These are phyloP conservation scores for Fomitopsis pinicola DNA, from an alignment of 1,284 basidiomycete species.

Conservation along the genomic window DNA sequence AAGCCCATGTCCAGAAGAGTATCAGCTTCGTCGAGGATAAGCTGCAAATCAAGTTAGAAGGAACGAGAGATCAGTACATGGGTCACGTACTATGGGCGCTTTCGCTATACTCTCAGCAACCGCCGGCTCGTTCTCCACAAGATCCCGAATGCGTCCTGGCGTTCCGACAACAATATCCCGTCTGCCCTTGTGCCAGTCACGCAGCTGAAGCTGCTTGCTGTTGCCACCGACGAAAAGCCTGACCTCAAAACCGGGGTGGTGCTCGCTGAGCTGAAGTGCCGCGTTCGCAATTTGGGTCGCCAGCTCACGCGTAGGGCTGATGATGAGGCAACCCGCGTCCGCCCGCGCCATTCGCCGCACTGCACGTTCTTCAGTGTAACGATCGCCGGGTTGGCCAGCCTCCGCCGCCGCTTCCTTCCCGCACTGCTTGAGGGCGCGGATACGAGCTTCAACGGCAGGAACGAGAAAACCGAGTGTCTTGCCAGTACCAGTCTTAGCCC, in stretches of 20 bases:
- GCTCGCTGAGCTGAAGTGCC: constrained; percentile 63
- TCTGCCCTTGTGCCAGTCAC: constrained; percentile 58
- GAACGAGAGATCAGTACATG: not conserved
- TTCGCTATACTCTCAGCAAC: constrained; percentile 51
- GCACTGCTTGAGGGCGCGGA: constrained; percentile 43
- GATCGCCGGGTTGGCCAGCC: constrained; percentile 34
- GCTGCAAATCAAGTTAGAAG: constrained; percentile 24
- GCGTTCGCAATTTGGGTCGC: constrained; percentile 93
- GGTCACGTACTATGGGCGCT: constrained; percentile 52
- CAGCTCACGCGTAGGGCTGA: constrained; percentile 93
- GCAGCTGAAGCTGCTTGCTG: constrained; percentile 63
- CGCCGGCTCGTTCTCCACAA: constrained; percentile 61
- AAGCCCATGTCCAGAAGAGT: constrained; percentile 97
- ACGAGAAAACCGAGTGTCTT: constrained; percentile 92
- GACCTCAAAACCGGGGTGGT: constrained; percentile 68
- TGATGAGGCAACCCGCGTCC: constrained; percentile 75
- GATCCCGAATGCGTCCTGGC: constrained; percentile 84
- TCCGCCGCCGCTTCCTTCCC: constrained; percentile 37
- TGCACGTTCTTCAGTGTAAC: constrained; percentile 27
- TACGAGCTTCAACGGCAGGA: constrained; percentile 79
- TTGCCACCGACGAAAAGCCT: constrained; percentile 82
- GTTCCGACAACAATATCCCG: constrained; percentile 92
- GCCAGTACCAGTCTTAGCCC: constrained; percentile 91
- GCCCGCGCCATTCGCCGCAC: constrained; percentile 35
- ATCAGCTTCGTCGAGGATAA: constrained; percentile 95